Percentiles rank a stretch among this genome's conserved stretches.
These are phyloP conservation scores for Kodamaea ohmeri DNA, from an alignment of 1,139 yeast genomes.

Conservation along the genomic window DNA sequence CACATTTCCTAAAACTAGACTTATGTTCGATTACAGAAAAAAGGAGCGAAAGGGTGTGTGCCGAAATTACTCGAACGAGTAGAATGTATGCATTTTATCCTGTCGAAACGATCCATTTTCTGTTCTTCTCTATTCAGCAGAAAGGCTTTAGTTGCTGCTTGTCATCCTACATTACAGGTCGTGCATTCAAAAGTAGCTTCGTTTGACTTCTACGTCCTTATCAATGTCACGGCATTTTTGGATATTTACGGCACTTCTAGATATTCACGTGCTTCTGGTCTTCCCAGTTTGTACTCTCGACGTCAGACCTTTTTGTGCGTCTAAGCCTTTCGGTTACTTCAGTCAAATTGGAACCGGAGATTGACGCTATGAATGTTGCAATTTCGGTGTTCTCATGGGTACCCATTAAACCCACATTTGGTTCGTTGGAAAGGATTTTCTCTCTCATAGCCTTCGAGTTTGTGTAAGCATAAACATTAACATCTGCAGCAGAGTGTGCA, in stretches of 20 bases:
- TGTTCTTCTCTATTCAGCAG: no score
- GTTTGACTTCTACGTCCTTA: no score
- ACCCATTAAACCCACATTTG: conserved; percentile 56
- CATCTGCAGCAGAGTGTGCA: conserved; percentile 30
- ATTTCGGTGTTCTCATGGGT: conserved; percentile 82
- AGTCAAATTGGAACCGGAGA: conserved; percentile 52
- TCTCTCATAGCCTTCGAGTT: conserved; percentile 38
- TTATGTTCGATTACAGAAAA: no score
- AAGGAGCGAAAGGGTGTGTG: no score
- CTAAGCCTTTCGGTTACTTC: conserved; percentile 49
- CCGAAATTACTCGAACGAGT: no score
- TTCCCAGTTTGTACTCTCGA: neutral
- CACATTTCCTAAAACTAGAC: no score
- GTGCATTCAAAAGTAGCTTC: no score
- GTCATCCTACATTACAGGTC: no score
- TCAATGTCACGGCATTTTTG: no score
- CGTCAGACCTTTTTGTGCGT: conserved; percentile 23
- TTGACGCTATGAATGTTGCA: conserved; percentile 63
- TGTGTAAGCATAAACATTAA: conserved; percentile 27
- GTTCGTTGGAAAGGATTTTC: conserved; percentile 27
- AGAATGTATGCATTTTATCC: no score
- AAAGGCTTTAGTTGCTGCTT: no score
- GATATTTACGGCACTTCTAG: conserved; percentile 9
- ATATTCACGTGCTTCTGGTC: conserved; percentile 5
- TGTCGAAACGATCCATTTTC: no score